Percentiles rank a stretch among this genome's conserved stretches.
These are phyloP conservation scores for Mrakia gelida DNA, from an alignment of 768 basidiomycete species.

Conservation along the genomic window DNA sequence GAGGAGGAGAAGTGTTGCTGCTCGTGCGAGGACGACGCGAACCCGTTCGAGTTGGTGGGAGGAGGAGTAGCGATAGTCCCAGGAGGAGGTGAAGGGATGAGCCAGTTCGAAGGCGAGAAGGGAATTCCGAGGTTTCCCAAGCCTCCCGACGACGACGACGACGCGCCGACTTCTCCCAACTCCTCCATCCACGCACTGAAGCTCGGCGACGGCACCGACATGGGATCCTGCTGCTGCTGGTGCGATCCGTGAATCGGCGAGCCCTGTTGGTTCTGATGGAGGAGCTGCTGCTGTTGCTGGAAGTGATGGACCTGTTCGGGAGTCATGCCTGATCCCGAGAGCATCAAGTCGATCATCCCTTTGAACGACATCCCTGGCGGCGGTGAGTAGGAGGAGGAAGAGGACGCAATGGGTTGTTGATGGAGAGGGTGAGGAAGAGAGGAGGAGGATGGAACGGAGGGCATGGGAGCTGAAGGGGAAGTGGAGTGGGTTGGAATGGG, in stretches of 20 bases:
- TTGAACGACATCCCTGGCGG: slow-evolving; percentile 4
- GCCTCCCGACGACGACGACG: not conserved
- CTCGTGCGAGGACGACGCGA: not conserved
- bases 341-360: slow-evolving; percentile 7
- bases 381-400: not conserved
- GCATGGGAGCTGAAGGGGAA: not conserved
- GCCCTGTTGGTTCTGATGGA: not conserved
- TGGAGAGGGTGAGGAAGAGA: not conserved
- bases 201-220: slow-evolving; percentile 22
- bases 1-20: not conserved
- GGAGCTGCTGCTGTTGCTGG: slow-evolving; percentile 16
- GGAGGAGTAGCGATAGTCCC: not conserved
- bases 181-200: slow-evolving; percentile 24
- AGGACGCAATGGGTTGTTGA: not conserved
- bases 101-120: slow-evolving; percentile 5
- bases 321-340: not conserved
- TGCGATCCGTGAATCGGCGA: not conserved
- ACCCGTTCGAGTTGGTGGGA: not conserved
- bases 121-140: not conserved
- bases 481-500: not conserved
- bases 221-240: not conserved
- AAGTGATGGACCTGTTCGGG: slow-evolving; percentile 15
- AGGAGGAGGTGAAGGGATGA: not conserved
- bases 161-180: slow-evolving; percentile 13
- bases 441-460: not conserved